phyloP scores from a whole-genome alignment of 257 asterid genomes.

The Eucommia ulmoides region DNA sequence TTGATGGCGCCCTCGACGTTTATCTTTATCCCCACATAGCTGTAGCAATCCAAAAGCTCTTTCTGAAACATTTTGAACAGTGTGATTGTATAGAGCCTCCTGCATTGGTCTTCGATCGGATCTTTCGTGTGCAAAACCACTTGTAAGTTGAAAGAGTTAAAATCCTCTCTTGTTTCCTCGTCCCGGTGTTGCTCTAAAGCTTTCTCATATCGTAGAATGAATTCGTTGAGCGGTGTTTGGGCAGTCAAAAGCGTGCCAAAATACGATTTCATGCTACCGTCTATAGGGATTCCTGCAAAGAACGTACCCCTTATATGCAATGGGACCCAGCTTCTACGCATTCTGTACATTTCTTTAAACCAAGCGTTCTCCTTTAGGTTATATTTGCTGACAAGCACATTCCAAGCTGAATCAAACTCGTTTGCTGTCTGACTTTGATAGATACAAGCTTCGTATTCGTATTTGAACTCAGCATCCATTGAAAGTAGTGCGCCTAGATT shows the following conservation, averaged over 20 bases:
- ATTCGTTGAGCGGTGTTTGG: constrained; percentile 55
- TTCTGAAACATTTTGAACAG: constrained; percentile 84
- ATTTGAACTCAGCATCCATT: constrained; percentile 62
- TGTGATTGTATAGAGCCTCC: constrained; percentile 63
- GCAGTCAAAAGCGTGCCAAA: constrained; percentile 48
- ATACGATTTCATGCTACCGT: constrained; percentile 65
- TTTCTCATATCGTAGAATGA: constrained; percentile 54
- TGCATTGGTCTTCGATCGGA: constrained; percentile 88
- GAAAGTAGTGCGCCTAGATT: constrained; percentile 50
- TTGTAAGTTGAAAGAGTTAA: constrained; percentile 61
- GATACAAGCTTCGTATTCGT: constrained; percentile 69
- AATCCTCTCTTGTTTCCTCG: constrained; percentile 82
- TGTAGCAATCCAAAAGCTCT: constrained; percentile 82
- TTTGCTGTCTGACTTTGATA: constrained; percentile 56
- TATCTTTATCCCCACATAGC: constrained; percentile 69
- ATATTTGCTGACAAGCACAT: constrained; percentile 53
- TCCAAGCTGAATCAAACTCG: constrained; percentile 87
- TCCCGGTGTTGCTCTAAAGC: constrained; percentile 67
- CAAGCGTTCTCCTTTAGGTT: constrained; percentile 49
- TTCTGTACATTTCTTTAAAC: constrained; percentile 74
- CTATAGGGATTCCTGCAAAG: constrained; percentile 82
- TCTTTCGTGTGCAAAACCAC: constrained; percentile 78
- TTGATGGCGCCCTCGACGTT: constrained; percentile 80
- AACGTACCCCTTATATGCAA: constrained; percentile 58
- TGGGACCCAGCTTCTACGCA: constrained; percentile 81